A percentile compares a stretch with the other conserved stretches of the same genome.
Conservation (phyloP, 1,139 yeast species). For the Candida albicans region DNA sequence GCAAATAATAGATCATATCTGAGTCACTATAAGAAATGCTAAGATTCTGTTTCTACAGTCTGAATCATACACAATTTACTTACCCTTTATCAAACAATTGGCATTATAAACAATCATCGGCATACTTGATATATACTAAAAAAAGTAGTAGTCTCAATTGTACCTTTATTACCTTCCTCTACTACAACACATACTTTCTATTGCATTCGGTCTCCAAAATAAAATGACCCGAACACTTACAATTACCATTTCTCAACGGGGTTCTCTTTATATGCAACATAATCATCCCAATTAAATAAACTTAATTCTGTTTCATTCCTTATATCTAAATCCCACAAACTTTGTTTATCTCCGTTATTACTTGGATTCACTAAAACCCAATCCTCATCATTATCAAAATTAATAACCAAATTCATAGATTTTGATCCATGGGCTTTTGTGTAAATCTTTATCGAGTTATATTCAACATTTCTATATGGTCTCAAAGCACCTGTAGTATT, state of each 20-base stretch:
- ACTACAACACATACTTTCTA: not conserved
- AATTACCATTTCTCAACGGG: conserved; percentile 89
- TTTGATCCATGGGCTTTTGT: conserved; percentile 95
- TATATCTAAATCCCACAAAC: conserved; percentile 66
- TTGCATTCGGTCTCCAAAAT: not conserved
- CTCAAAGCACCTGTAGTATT: conserved; percentile 68
- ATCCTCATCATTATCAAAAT: conserved; percentile 64
- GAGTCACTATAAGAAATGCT: too few relatives aligned
- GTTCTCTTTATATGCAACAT: conserved; percentile 65
- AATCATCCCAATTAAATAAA: conserved; percentile 65
- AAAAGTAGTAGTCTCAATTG: too few relatives aligned
- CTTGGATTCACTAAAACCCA: conserved; percentile 56
- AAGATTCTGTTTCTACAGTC: too few relatives aligned
- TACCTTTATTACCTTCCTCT: too few relatives aligned
- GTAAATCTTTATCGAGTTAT: conserved; percentile 80
- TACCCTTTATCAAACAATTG: too few relatives aligned
- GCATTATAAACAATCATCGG: too few relatives aligned
- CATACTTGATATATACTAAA: too few relatives aligned
- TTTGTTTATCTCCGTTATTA: conserved; percentile 36
- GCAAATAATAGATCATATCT: too few relatives aligned
- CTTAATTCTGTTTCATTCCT: conserved; percentile 93
- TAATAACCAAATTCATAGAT: conserved; percentile 88
- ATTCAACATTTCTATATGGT: conserved; percentile 78
- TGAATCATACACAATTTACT: too few relatives aligned
- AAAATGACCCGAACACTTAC: not conserved